Conservation (phyloP, 2,329 filamentous ascomycete genomes). For the Lasiodiplodia gonubiensis region DNA sequence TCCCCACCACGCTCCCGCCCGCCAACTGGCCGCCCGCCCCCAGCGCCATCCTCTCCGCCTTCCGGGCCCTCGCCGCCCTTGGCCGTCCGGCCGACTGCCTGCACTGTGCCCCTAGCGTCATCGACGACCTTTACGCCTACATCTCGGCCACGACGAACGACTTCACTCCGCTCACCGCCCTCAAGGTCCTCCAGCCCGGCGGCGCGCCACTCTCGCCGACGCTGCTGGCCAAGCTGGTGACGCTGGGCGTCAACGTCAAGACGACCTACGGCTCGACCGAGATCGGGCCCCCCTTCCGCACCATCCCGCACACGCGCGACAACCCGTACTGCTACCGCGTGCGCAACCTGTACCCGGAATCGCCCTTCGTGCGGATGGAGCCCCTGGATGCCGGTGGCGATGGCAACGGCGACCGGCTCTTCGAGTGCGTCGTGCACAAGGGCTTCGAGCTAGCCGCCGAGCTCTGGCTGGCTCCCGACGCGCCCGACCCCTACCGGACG, state of each 20-base stretch:
- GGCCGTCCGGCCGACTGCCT: slow-evolving; percentile 38
- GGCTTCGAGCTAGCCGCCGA: slow-evolving; percentile 43
- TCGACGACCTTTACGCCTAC: slow-evolving; percentile 41
- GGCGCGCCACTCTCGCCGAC: slow-evolving; percentile 38
- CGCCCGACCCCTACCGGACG: slow-evolving; percentile 37
- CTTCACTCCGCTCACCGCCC: slow-evolving; percentile 36
- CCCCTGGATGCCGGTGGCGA: slow-evolving; percentile 26
- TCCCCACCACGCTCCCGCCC: slow-evolving; percentile 40
- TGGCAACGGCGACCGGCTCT: slow-evolving; percentile 28
- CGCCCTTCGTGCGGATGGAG: slow-evolving; percentile 36
- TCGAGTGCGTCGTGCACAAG: slow-evolving; percentile 41
- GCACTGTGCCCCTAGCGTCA: slow-evolving; percentile 41
- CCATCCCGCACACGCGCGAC: slow-evolving; percentile 37
- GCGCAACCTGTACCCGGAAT: slow-evolving; percentile 30
- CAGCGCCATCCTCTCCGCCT: slow-evolving; percentile 34
- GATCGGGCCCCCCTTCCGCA: slow-evolving; percentile 41
- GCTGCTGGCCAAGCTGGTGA: slow-evolving; percentile 35
- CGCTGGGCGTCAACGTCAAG: slow-evolving; percentile 41
- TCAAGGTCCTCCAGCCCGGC: slow-evolving; percentile 42
- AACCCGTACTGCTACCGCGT: slow-evolving; percentile 40
- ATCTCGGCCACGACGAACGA: slow-evolving; percentile 35
- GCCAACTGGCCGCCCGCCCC: slow-evolving; percentile 39
- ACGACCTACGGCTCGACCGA: slow-evolving; percentile 43
- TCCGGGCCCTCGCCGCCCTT: slow-evolving; percentile 29
- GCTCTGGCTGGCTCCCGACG: slow-evolving; percentile 36